Conservation (phyloP, 352 stramenopile genomes). For the Phytophthora kernoviae region DNA sequence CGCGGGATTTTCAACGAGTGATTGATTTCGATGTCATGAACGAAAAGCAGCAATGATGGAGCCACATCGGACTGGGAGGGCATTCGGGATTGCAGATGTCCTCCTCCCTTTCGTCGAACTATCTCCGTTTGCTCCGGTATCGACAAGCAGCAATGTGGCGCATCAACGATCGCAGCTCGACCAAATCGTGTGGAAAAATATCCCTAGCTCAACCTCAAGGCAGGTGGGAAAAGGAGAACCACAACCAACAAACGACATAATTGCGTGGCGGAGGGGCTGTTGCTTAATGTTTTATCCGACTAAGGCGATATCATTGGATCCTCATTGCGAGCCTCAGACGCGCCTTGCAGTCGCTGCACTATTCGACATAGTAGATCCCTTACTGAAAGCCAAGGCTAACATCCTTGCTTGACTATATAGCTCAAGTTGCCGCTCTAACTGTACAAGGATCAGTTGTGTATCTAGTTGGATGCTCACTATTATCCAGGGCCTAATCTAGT, state of each 20-base stretch:
- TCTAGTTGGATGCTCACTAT: background rate
- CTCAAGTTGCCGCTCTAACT: background rate
- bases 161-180: constrained; percentile 11
- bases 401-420: background rate
- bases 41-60: constrained; percentile 20
- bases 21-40: constrained; percentile 12
- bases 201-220: background rate
- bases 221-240: constrained; percentile 1
- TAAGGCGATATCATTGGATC: constrained; percentile 11
- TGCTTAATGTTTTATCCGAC: constrained; percentile 44
- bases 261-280: constrained; percentile 32
- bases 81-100: constrained; percentile 5
- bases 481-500: background rate
- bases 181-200: constrained; percentile 32
- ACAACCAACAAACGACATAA: constrained; percentile 11
- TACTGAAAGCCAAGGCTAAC: constrained; percentile 35
- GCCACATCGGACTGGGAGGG: constrained; percentile 9
- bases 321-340: constrained; percentile 8
- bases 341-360: constrained; percentile 21
- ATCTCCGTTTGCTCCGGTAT: constrained; percentile 11
- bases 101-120: constrained; percentile 25
- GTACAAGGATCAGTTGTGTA: background rate
- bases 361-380: constrained; percentile 30
- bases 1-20: constrained; percentile 42
- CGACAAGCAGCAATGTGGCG: background rate